Conservation (phyloP, 805 yeast species). For the Metschnikowia continentalis region DNA sequence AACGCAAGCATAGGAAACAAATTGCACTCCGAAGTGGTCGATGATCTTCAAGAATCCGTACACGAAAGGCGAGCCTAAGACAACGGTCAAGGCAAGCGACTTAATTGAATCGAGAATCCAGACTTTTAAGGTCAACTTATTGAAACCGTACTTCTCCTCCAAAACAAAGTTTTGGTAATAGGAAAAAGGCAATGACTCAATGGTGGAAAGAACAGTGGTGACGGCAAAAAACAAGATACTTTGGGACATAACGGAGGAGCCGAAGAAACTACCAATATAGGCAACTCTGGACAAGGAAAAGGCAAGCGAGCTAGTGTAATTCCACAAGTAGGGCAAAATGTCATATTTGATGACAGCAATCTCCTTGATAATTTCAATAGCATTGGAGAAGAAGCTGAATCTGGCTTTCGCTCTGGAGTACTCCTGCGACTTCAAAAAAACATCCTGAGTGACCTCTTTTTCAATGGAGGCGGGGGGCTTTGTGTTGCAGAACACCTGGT, state of each 20-base stretch:
- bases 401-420: slow-evolving; percentile 77
- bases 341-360: slow-evolving; percentile 56
- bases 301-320: slow-evolving; percentile 60
- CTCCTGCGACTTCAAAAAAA: slow-evolving; percentile 69
- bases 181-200: slow-evolving; percentile 62
- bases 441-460: slow-evolving; percentile 64
- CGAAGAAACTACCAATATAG: slow-evolving; percentile 34
- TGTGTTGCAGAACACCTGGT: slow-evolving; percentile 51
- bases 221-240: slow-evolving; percentile 60
- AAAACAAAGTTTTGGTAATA: slow-evolving; percentile 80
- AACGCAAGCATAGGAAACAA: slow-evolving; percentile 74
- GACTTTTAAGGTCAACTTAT: slow-evolving; percentile 68
- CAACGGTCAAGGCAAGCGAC: slow-evolving; percentile 46
- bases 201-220: slow-evolving; percentile 47
- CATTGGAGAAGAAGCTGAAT: slow-evolving; percentile 56
- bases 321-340: slow-evolving; percentile 40
- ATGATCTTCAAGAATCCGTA: slow-evolving; percentile 78
- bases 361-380: slow-evolving; percentile 52
- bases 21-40: slow-evolving; percentile 72
- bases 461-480: slow-evolving; percentile 66
- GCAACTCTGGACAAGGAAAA: slow-evolving; percentile 35
- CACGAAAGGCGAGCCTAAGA: slow-evolving; percentile 67
- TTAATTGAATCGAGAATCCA: slow-evolving; percentile 77
- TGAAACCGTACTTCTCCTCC: slow-evolving; percentile 91
- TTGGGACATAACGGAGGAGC: slow-evolving; percentile 61